Evolutionary conservation across 225 moss, liverwort and hornwort genomes (phyloP), one percentile per base, ranked within the genome.

Genomic region (Polytrichum commune): DNA sequence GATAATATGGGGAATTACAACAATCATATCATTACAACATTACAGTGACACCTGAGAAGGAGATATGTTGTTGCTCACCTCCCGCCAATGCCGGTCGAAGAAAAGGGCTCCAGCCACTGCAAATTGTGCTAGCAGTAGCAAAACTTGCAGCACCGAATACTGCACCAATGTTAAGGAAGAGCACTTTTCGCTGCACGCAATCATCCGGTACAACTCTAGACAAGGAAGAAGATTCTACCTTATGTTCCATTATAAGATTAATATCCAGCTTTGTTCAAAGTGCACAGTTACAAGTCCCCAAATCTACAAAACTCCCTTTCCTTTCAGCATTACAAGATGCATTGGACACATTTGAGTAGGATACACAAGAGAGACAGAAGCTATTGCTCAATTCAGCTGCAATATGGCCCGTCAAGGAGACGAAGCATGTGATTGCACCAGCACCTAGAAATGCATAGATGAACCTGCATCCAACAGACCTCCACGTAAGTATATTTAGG

Each of bases 311-410:
- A 19, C 66, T 27, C 27, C 35, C 66, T 30, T 19, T 24, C 30
- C 38, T 66, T 32, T 20, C 7, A 4, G 30, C 13, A 8, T 8
- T 63, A 58, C 18, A 69, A 56, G 13, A 33, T 35, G 33, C 33
- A 62, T 62, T 27, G 29, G 28, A 24, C 8, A 60, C 27, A 28
- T 57, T 13, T 4, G 8, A 55, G 73, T 66, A 86, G 90, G 92
- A 93, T 93, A 93, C 92, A 76, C 90, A 98, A 77, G 84, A 90
- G 53, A 98, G 91, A 64, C 98, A 95, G 79, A 90, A 95, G 65
- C 88, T 69, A 82, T 81, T 91, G 77, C 90, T 88, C 28, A 85
- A 84, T 81, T 98, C 98, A 25, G 95, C 95, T 35, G 95, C 98
- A 80, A 98, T 86, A 79, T 95, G 95, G 55, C 98, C 98, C 46